Evolutionary conservation across 1,139 yeast species (phyloP).

Genomic region (Candida sanyaensis): DNA sequence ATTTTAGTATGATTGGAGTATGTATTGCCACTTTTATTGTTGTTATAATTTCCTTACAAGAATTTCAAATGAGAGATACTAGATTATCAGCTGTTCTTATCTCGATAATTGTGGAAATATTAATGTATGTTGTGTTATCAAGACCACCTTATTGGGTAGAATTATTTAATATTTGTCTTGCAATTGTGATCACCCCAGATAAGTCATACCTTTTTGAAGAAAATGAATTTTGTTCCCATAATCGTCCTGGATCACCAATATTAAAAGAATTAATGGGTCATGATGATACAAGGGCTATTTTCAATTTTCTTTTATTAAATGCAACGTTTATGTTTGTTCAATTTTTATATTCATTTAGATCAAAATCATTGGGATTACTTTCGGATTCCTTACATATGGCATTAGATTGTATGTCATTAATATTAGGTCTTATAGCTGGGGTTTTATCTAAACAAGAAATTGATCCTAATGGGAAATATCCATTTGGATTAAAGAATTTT

Average conservation of each 20-base stretch:
- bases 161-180: conserved; percentile 7
- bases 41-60: conserved; percentile 27
- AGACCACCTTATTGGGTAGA: conserved; percentile 2
- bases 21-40: conserved; percentile 25
- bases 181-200: conserved; percentile 12
- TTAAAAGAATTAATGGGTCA: conserved; percentile 51
- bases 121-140: conserved; percentile 25
- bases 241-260: conserved; percentile 16
- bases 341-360: conserved; percentile 84
- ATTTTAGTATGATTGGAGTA: conserved; percentile 25
- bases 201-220: conserved; percentile 6
- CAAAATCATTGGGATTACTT: conserved; percentile 86
- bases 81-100: conserved; percentile 20
- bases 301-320: conserved; percentile 81
- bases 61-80: conserved; percentile 21
- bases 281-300: conserved; percentile 83
- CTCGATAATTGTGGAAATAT: conserved; percentile 19
- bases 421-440: conserved; percentile 89
- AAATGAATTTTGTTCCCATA: not conserved
- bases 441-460: conserved; percentile 48
- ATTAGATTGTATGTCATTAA: conserved; percentile 85
- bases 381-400: conserved; percentile 98
- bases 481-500: conserved; percentile 82
- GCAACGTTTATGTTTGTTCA: conserved; percentile 94
- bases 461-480: conserved; percentile 67